Evolutionary conservation across 1,284 basidiomycete genomes (phyloP), one percentile per base, ranked within the genome.

Genomic region (Gymnopus androsaceus): DNA sequence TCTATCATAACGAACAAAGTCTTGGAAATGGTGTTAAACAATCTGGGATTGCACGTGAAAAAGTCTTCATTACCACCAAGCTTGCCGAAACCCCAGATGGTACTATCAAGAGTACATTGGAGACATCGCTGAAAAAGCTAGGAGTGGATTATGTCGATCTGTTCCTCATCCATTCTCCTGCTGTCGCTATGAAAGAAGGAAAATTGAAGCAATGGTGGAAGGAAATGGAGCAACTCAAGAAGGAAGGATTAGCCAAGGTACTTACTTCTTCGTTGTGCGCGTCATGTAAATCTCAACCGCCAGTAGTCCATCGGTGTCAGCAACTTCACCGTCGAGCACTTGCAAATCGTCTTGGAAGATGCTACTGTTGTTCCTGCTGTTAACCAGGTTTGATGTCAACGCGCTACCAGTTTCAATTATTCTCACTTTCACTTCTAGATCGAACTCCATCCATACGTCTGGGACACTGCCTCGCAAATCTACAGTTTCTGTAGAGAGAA

Each of bases 391-490:
- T 52, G 68, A 51, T 19, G 31, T 23, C 15, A 27, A 49, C 21
- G 48, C 52, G 11, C 36, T 40, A 52, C 15, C 38, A 37, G 7
- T 61, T n/a, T n/a, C n/a, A n/a, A n/a, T 15, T 58, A 40, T 28
- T 23, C 42, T n/a, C 2, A 46, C 12, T 1, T 50, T 19, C n/a
- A 51, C 30, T 21, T 57, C 14, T 54, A 88, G 89, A 84, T 94
- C 55, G 91, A 94, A 68, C 82, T 85, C 56, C 90, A 95, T 67
- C 90, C 92, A 3, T 91, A 93, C 68, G 73, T 92, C 38, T 85
- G 80, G 75, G 79, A 83, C 62, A 76, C 79, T 4, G 69, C 81
- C 28, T 70, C 78, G 60, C 76, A 82, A 8, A 78, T 88, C 27
- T 68, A 86, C 41, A 78, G 79, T 21, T 72, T 84, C 42, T 75